These are phyloP conservation scores for Eucalyptus marginata DNA, from an alignment of 345 rosid species.

Conservation along the genomic window DNA sequence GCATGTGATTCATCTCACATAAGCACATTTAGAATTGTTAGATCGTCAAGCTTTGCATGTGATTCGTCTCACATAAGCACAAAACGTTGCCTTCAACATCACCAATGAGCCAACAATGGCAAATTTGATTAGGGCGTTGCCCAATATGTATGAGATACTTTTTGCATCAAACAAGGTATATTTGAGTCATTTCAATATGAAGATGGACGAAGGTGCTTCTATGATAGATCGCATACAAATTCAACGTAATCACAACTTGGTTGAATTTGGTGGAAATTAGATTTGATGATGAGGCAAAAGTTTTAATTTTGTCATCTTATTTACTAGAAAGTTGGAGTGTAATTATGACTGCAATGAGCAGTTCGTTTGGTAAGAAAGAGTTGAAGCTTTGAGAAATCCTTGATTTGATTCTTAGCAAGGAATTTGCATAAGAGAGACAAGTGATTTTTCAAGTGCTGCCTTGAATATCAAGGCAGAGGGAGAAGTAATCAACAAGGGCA, in stretches of 20 bases:
- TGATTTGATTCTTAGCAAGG: neutral
- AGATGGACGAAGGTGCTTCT: neutral
- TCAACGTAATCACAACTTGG: neutral
- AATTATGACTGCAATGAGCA: no score
- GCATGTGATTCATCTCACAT: no score
- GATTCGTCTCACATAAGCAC: no score
- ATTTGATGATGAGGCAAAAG: neutral
- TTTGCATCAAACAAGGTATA: no score
- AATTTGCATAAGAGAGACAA: no score
- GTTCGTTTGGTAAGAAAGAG: neutral
- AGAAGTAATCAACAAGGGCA: neutral
- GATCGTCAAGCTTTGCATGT: neutral
- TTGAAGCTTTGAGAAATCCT: no score
- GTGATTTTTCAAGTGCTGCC: neutral
- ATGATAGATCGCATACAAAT: no score
- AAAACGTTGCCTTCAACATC: neutral
- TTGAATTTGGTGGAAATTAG: neutral
- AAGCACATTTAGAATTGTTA: neutral
- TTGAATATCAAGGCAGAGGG: neutral
- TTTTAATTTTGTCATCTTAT: no score
- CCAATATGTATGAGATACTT: neutral
- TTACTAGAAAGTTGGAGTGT: neutral
- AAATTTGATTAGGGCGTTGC: neutral
- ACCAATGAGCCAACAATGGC: neutral
- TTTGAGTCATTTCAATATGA: neutral